These are phyloP conservation scores for Fusarium ambrosium DNA, from an alignment of 2,329 filamentous ascomycete genomes.

Conservation along the genomic window DNA sequence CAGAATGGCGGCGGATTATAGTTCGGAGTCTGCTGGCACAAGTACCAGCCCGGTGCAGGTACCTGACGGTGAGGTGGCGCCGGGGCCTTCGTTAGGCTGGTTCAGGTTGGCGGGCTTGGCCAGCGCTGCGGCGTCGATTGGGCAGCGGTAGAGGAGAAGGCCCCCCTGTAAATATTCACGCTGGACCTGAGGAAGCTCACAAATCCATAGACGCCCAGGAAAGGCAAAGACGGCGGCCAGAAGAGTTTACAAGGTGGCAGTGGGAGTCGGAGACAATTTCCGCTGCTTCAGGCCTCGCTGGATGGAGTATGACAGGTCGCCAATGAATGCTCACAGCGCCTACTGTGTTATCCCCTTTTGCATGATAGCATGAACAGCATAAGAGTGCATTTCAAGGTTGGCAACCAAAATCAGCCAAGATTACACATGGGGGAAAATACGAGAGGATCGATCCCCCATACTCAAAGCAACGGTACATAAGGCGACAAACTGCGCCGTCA, in stretches of 20 bases:
- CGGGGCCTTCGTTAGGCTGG: slow-evolving; percentile 41
- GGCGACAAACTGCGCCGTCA: slow-evolving; percentile 9
- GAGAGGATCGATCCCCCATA: slow-evolving; percentile 31
- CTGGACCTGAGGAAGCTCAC: slow-evolving; percentile 20
- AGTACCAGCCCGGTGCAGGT: slow-evolving; percentile 34
- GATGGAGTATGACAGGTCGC: slow-evolving; percentile 11
- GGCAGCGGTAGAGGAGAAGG: slow-evolving; percentile 21
- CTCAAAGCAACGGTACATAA: slow-evolving; percentile 15
- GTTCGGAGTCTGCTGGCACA: slow-evolving; percentile 4
- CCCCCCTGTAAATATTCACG: slow-evolving; percentile 40
- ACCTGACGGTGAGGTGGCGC: slow-evolving; percentile 41
- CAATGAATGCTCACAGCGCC: not conserved
- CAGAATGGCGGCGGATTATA: not conserved
- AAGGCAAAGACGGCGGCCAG: slow-evolving; percentile 1
- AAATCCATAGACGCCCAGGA: slow-evolving; percentile 29
- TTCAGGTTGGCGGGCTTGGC: slow-evolving; percentile 47
- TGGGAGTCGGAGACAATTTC: slow-evolving; percentile 6
- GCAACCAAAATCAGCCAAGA: slow-evolving; percentile 8
- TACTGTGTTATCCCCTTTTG: not conserved
- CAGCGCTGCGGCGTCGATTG: slow-evolving; percentile 36
- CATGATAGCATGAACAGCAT: slow-evolving; percentile 5
- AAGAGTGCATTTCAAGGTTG: not conserved
- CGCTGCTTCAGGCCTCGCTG: not conserved
- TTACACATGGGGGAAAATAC: slow-evolving; percentile 14
- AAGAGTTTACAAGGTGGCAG: slow-evolving; percentile 9